Percentiles rank a stretch among this genome's conserved stretches.
Conservation (phyloP, 1,139 yeast species). For the Scheffersomyces quercinus region DNA sequence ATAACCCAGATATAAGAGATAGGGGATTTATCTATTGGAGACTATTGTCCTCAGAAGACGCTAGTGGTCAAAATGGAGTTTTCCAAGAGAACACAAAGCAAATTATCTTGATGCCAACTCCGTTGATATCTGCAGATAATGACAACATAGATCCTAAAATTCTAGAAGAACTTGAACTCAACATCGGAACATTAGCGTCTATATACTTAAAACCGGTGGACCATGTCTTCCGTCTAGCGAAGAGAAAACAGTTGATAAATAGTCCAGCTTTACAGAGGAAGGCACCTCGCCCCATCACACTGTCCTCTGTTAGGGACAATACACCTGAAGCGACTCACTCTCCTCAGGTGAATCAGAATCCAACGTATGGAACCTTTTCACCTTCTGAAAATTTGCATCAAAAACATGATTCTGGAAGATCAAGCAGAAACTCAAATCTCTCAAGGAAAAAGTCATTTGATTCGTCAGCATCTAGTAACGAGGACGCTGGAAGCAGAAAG, state of each 20-base stretch:
- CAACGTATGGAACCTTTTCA: too few species aligned
- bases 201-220: constrained; percentile 81
- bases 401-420: constrained; percentile 8
- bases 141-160: constrained; percentile 70
- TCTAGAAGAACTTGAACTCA: constrained; percentile 78
- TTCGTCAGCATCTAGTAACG: constrained; percentile 11
- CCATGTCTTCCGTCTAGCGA: constrained; percentile 73
- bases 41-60: constrained; percentile 54
- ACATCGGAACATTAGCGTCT: constrained; percentile 80
- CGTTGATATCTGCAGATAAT: constrained; percentile 65
- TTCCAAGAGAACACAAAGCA: constrained; percentile 49
- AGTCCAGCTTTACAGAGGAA: constrained; percentile 63
- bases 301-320: not conserved
- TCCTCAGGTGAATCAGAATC: too few species aligned
- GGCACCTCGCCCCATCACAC: not conserved
- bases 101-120: constrained; percentile 60
- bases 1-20: constrained; percentile 81
- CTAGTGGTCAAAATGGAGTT: constrained; percentile 17
- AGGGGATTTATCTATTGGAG: constrained; percentile 89
- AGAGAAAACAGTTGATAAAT: constrained; percentile 49
- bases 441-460: constrained; percentile 15
- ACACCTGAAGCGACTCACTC: not conserved
- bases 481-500: constrained; percentile 13
- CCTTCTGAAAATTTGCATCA: not conserved
- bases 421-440: constrained; percentile 6